Evolutionary conservation across 73 alveolate species (phyloP).

Genomic region (Paramecium octaurelia): DNA sequence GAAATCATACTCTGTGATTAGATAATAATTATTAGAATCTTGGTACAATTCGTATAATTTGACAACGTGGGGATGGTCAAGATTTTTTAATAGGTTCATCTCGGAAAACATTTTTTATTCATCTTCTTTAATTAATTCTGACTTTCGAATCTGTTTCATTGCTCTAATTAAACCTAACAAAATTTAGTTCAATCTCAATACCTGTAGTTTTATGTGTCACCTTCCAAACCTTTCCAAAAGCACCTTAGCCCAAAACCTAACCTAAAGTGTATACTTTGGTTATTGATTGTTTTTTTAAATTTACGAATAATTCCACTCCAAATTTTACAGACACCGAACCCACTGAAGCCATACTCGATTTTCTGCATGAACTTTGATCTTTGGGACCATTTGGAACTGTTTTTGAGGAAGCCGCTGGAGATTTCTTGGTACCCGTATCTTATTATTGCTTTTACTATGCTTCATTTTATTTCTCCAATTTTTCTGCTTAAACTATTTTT

Average conservation of each 20-base stretch:
- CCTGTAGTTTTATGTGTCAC: constrained; percentile 37
- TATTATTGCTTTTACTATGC: background rate
- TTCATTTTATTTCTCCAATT: background rate
- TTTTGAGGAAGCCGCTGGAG: background rate
- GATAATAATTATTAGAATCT: constrained; percentile 81
- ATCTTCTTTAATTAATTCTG: constrained; percentile 57
- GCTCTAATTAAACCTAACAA: constrained; percentile 68
- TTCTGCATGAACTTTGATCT: constrained; percentile 51
- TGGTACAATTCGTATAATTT: constrained; percentile 81
- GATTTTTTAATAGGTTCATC: constrained; percentile 77
- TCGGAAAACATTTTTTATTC: constrained; percentile 66
- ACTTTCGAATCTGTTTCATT: constrained; percentile 86
- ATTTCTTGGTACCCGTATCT: background rate
- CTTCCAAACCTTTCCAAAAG: constrained; percentile 38
- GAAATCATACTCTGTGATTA: constrained; percentile 76
- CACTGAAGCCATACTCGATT: background rate
- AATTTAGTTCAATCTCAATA: background rate
- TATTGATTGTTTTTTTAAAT: background rate
- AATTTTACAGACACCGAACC: background rate
- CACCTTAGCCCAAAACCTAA: constrained; percentile 19
- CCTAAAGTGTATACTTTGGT: background rate
- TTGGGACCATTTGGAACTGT: background rate
- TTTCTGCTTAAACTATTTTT: background rate
- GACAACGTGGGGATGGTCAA: constrained; percentile 90
- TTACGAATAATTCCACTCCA: constrained; percentile 36